phyloP scores from a whole-genome alignment of 345 rosid genomes.

The Pelargonium nanum region DNA sequence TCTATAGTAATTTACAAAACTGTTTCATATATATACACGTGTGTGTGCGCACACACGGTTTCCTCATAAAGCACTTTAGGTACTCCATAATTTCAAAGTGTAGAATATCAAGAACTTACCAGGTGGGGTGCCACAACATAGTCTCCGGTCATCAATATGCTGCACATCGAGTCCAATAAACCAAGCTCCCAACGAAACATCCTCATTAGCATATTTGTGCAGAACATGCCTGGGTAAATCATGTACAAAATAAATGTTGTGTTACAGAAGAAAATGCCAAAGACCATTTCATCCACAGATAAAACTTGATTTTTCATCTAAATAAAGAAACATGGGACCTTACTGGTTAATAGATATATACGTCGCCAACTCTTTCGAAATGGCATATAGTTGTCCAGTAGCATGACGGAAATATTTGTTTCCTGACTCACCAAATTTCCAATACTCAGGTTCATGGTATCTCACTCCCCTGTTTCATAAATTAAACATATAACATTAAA shows the following conservation, averaged over 20 bases:
- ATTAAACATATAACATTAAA: neutral
- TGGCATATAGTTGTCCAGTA: conserved; percentile 77
- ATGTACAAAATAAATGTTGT: neutral
- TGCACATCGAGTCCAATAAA: conserved; percentile 74
- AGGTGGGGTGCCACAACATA: conserved; percentile 92
- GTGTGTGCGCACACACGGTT: too few relatives aligned
- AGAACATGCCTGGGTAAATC: conserved; percentile 42
- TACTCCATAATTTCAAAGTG: neutral
- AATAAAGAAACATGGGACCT: conserved; percentile 3
- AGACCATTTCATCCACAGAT: neutral
- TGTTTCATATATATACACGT: too few relatives aligned
- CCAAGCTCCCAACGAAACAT: conserved; percentile 83
- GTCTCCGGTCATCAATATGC: conserved; percentile 64
- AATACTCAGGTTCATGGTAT: conserved; percentile 80
- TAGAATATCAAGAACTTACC: conserved; percentile 17
- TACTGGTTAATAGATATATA: conserved; percentile 70
- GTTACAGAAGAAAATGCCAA: neutral
- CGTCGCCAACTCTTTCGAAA: conserved; percentile 81
- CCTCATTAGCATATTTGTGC: conserved; percentile 90
- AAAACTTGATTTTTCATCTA: neutral
- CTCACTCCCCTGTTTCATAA: conserved; percentile 43
- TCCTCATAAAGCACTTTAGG: neutral
- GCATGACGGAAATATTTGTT: conserved; percentile 90
- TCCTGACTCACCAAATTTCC: conserved; percentile 96
- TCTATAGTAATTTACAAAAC: too few relatives aligned